Evolutionary conservation across 805 yeast genomes (phyloP), one percentile per base, ranked within the genome.

Genomic region (Kazachstania viticola): DNA sequence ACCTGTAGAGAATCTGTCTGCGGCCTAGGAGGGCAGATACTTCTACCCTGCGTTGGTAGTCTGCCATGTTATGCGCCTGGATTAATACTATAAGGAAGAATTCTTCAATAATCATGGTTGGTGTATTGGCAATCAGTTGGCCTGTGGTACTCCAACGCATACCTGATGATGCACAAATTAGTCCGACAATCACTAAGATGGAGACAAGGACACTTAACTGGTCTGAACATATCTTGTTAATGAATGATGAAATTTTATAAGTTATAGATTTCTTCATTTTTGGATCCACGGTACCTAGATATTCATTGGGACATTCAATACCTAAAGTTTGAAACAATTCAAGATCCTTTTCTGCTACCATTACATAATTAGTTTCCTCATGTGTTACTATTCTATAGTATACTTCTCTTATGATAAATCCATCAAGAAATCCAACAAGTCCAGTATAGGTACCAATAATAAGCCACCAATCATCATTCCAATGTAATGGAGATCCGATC

Each of bases 381-480:
- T 44, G 39, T 4, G 35, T 23, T 14, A 46, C 42, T 18, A 49
- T 47, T 18, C 60, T 45, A 29, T 46, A 50, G 27, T 57, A 62
- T 13, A 55, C 60, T 32, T 61, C 56, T 42, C 69, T 49, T 23
- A 64, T 43, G 23, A 57, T 60, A 38, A 60, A 64, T 2, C 68
- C 67, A 37, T 64, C 69, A 28, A 59, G 32, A 37, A 62, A 63
- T 1, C 68, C 68, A 25, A 63, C 48, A 15, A 64, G 46, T 14
- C 69, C 69, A 0, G 69, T 60, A 37, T 64, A 64, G 2, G 69
- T 62, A 29, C 69, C 69, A 38, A 62, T 63, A 25, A 64, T 61
- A 26, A 64, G 44, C 67, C 67, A 64, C 69, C 69, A 64, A 34
- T 61, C 49, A 29, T 50, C 55, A 40, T 41, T 40, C 58, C 59